Base-by-base conservation (phyloP, 1,284 basidiomycete genomes). In the Coniferiporia weirii region DNA sequence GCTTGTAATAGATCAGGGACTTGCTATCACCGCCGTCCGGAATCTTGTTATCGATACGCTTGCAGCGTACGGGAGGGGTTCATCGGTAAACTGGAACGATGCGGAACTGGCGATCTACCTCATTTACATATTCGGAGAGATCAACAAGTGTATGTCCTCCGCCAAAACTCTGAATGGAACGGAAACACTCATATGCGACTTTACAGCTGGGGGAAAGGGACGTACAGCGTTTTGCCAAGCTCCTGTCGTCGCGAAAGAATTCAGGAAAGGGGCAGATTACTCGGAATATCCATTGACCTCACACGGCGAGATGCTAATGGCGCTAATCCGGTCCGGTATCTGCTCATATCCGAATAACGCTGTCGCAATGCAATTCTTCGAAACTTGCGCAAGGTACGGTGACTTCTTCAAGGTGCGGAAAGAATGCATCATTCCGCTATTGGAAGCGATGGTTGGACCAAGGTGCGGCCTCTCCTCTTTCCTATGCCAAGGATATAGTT, bases 331-430 rank as follows among this genome's bases (percentile, higher is more conserved):
- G 64, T 95, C 92, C 32, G 86, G 88, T 19, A 86, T 99, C 50
- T 87, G 89, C 2, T 78, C 80, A 0, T 95, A 90, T 74, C 92
- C 93, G 1, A 89, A 98, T 72, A 87, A 89, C 27, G 82, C 88
- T 8, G 96, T 98, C n/a, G 80, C 85, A 12, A 80, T 98, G 72
- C 93, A 96, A 69, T 97, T 91, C 74, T 98, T 98, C 66, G 97
- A 99, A 74, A 92, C 92, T 20, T 82, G 85, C 8, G 85, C 93
- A 13, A 85, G 98, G 57, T 99, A 99, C 71, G 84, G 87, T 44
- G 95, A 98, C 69, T 98, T 98, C 72, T 99, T 98, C 84, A 94
- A 92, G 72, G 85, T 94, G 38, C 87, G 93, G 63, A 88, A 89
- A 69, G 85, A 93, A 64, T 90, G 88, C 66, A 89, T 98, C 63